These are phyloP conservation scores for Trametes cingulata DNA, from an alignment of 768 basidiomycete species.

Conservation along the genomic window DNA sequence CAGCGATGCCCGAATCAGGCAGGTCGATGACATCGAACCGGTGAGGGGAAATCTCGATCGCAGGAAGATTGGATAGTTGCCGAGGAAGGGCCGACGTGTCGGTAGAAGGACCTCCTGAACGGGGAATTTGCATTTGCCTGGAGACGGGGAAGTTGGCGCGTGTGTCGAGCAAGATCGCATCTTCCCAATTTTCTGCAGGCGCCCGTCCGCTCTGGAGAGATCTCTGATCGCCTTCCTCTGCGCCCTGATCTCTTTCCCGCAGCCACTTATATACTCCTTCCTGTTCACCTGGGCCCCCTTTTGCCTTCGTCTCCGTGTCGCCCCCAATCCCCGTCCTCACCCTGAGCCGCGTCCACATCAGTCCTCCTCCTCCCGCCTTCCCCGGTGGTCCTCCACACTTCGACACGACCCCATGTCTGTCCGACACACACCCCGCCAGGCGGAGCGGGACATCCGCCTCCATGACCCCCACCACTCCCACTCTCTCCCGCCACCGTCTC, in stretches of 20 bases:
- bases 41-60: slow-evolving; percentile 12
- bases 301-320: slow-evolving; percentile 21
- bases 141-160: slow-evolving; percentile 20
- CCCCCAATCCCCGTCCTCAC: slow-evolving; percentile 41
- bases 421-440: slow-evolving; percentile 60
- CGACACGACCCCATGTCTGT: slow-evolving; percentile 51
- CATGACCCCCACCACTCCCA: slow-evolving; percentile 56
- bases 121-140: slow-evolving; percentile 22
- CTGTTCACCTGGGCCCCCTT: slow-evolving; percentile 17
- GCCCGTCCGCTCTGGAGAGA: slow-evolving; percentile 22
- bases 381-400: slow-evolving; percentile 29
- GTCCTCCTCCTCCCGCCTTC: slow-evolving; percentile 25
- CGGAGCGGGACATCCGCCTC: slow-evolving; percentile 62
- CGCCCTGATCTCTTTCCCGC: slow-evolving; percentile 34
- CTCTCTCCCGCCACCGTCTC: slow-evolving; percentile 45
- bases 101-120: slow-evolving; percentile 10
- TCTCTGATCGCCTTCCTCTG: slow-evolving; percentile 34
- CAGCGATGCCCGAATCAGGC: background rate
- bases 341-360: slow-evolving; percentile 44
- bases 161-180: slow-evolving; percentile 23
- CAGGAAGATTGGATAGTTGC: slow-evolving; percentile 26
- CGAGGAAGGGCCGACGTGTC: slow-evolving; percentile 22
- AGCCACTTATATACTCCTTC: slow-evolving; percentile 25
- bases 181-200: slow-evolving; percentile 20
- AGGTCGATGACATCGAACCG: slow-evolving; percentile 9